phyloP scores from a whole-genome alignment of 176 grass and related monocot genomes.

The Urochloa ruziziensis region DNA sequence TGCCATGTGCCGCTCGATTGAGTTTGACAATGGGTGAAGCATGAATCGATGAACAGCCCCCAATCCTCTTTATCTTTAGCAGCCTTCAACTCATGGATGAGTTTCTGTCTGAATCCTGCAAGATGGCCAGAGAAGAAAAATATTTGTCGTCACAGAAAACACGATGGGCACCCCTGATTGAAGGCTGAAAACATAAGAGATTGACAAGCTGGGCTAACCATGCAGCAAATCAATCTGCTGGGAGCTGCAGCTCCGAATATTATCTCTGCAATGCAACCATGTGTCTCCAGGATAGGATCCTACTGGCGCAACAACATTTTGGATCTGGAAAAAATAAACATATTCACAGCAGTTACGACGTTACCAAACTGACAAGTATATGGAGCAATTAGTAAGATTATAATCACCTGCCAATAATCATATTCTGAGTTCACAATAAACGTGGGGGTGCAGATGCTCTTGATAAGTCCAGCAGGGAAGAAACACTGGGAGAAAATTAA shows the following conservation, averaged over 20 bases:
- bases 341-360: neutral
- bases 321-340: neutral
- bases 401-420: constrained; percentile 58
- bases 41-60: constrained; percentile 68
- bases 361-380: neutral
- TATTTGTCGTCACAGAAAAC: neutral
- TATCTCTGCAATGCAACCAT: constrained; percentile 43
- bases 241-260: constrained; percentile 44
- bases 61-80: constrained; percentile 7
- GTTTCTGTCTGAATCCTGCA: constrained; percentile 37
- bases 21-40: constrained; percentile 70
- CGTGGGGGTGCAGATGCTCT: constrained; percentile 47
- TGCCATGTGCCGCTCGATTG: constrained; percentile 36
- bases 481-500: constrained; percentile 40
- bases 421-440: constrained; percentile 72
- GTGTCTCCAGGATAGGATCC: constrained; percentile 25
- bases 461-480: constrained; percentile 54
- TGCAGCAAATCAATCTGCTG: constrained; percentile 47
- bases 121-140: neutral
- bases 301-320: constrained; percentile 30
- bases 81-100: constrained; percentile 41
- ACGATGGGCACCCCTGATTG: neutral
- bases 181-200: neutral
- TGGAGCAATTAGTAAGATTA: neutral
- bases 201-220: constrained; percentile 29